Conservation (phyloP, 2,329 filamentous ascomycete genomes). For the Apiospora malaysiana region DNA sequence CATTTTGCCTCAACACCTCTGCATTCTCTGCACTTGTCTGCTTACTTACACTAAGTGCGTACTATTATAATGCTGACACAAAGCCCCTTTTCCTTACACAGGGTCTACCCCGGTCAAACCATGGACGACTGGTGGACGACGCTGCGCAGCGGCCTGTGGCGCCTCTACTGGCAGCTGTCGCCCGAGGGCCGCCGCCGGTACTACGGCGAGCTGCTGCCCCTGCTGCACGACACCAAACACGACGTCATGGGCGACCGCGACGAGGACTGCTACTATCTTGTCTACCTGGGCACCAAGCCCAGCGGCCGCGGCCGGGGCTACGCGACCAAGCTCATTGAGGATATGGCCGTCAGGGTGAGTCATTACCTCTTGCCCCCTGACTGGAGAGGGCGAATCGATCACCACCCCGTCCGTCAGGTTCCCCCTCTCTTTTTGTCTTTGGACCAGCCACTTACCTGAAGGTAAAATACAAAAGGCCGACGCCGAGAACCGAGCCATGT, state of each 20-base stretch:
- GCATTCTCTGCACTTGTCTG: background rate
- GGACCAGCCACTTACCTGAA: background rate
- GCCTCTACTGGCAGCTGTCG: conserved; percentile 76
- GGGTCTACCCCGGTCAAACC: conserved; percentile 73
- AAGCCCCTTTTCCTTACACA: conserved; percentile 40
- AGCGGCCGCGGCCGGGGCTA: conserved; percentile 74
- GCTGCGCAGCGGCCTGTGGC: conserved; percentile 78
- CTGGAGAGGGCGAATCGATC: too few species aligned
- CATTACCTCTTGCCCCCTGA: background rate
- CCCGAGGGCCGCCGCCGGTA: conserved; percentile 75
- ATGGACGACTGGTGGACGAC: conserved; percentile 76
- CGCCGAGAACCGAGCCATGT: conserved; percentile 69
- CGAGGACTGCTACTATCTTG: conserved; percentile 77
- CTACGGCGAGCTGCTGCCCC: conserved; percentile 77
- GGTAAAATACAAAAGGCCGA: conserved; percentile 68
- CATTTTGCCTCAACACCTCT: background rate
- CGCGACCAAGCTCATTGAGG: conserved; percentile 71
- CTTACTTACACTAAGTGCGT: background rate
- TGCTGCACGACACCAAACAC: conserved; percentile 75
- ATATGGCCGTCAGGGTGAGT: conserved; percentile 67
- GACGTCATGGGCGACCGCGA: conserved; percentile 72
- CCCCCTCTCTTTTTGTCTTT: conserved; percentile 7
- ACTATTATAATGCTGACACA: background rate
- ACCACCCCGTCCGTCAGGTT: too few species aligned
- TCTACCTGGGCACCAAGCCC: conserved; percentile 80